Conservation (phyloP, 305 asterid species). For the Fraxinus ornus region DNA sequence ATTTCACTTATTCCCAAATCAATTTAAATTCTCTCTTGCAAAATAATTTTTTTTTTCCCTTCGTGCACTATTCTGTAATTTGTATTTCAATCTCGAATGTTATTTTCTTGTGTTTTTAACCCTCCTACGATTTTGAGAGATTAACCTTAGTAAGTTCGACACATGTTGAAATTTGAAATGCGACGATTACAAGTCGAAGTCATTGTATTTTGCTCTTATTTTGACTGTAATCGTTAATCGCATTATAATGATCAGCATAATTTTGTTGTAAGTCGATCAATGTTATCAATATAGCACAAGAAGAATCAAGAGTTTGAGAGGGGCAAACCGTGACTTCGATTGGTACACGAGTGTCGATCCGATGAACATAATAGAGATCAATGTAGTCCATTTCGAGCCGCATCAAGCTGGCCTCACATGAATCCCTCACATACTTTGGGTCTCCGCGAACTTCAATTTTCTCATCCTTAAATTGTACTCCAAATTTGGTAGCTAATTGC, state of each 20-base stretch:
- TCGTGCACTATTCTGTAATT: no score
- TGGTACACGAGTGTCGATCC: slow-evolving; percentile 36
- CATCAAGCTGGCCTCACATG: slow-evolving; percentile 36
- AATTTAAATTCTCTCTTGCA: no score
- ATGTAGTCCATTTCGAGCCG: slow-evolving; percentile 32
- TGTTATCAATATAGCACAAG: not conserved
- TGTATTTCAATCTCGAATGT: no score
- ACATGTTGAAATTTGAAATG: no score
- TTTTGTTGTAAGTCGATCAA: not conserved
- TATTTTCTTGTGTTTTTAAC: no score
- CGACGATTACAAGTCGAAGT: no score
- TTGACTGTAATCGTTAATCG: not conserved
- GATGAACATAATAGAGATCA: slow-evolving; percentile 39
- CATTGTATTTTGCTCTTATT: not conserved
- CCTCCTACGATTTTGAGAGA: no score
- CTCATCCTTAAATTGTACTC: slow-evolving; percentile 14
- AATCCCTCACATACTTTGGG: slow-evolving; percentile 29
- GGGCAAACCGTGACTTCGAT: slow-evolving; percentile 34
- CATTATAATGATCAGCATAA: no score
- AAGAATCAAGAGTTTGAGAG: not conserved
- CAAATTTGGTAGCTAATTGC: slow-evolving; percentile 37
- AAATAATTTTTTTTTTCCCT: no score
- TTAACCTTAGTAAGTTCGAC: no score
- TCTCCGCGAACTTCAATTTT: slow-evolving; percentile 24
- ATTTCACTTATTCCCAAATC: no score